phyloP scores from a whole-genome alignment of 1,284 basidiomycete genomes.

The Austroboletus novae-zelandiae region DNA sequence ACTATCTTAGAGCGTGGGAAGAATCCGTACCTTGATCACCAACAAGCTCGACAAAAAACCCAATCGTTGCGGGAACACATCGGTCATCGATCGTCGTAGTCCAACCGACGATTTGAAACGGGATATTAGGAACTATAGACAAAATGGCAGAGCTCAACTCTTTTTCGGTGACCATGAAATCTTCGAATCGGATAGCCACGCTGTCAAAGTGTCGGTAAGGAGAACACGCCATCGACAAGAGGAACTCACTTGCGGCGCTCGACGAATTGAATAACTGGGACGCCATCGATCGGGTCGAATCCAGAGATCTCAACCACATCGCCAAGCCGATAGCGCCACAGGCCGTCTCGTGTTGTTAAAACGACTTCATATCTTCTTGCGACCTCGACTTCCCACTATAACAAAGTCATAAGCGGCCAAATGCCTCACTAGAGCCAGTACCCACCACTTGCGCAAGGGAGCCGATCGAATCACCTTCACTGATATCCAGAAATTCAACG shows the following conservation, averaged over 20 bases:
- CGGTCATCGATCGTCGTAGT: conserved; percentile 16
- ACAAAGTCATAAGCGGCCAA: background rate
- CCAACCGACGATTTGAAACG: conserved; percentile 16
- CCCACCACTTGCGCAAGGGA: background rate
- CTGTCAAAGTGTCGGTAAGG: background rate
- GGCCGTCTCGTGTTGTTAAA: background rate
- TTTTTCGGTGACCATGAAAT: conserved; percentile 13
- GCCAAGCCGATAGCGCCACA: background rate
- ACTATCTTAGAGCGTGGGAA: background rate
- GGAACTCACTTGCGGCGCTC: background rate
- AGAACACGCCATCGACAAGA: background rate
- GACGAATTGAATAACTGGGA: background rate
- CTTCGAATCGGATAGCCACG: conserved; percentile 10
- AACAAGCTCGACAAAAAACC: conserved; percentile 22
- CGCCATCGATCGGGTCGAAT: background rate
- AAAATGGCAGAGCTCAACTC: conserved; percentile 12
- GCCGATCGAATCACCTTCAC: background rate
- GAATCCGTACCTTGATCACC: background rate
- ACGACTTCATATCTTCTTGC: background rate
- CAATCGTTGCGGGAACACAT: conserved; percentile 9
- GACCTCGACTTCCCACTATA: background rate
- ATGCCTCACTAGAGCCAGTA: no score
- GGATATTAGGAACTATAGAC: background rate
- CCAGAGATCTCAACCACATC: background rate
- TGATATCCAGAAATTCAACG: conserved; percentile 12